Percentiles rank a stretch among this genome's conserved stretches.
These are phyloP conservation scores for Saccharomyces hybrid DNA, from an alignment of 1,139 yeast species.

Conservation along the genomic window DNA sequence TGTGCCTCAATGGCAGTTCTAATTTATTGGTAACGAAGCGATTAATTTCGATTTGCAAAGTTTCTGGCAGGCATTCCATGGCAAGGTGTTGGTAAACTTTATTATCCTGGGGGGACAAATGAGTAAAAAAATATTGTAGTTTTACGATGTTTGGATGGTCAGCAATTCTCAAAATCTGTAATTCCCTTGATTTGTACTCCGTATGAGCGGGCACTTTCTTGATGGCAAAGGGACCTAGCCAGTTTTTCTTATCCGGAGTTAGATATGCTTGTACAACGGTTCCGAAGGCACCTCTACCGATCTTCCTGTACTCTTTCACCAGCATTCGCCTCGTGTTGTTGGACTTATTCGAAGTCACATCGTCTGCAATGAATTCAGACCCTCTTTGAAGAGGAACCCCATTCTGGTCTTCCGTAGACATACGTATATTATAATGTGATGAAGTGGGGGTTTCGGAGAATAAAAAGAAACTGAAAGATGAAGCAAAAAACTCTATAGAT, in stretches of 20 bases:
- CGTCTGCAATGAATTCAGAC: constrained; percentile 41
- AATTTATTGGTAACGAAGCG: constrained; percentile 55
- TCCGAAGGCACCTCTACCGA: constrained; percentile 82
- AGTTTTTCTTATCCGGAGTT: constrained; percentile 35
- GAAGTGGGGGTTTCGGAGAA: neutral
- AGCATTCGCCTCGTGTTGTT: constrained; percentile 52
- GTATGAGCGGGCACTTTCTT: constrained; percentile 81
- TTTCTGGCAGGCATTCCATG: constrained; percentile 80
- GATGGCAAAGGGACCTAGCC: constrained; percentile 78
- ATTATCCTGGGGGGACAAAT: constrained; percentile 44
- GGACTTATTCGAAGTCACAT: constrained; percentile 56
- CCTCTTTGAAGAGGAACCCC: neutral
- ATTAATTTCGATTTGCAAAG: constrained; percentile 65
- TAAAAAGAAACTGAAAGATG: neutral
- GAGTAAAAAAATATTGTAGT: constrained; percentile 62
- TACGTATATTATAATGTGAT: neutral
- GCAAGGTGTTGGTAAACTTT: constrained; percentile 70
- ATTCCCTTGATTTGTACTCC: constrained; percentile 71
- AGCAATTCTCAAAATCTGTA: constrained; percentile 64
- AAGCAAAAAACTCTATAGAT: neutral
- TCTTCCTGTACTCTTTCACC: constrained; percentile 60
- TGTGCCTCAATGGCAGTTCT: constrained; percentile 63
- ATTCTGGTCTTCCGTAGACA: constrained; percentile 1
- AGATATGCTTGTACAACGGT: constrained; percentile 68
- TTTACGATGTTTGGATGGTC: constrained; percentile 72